Conservation (phyloP, 2,329 filamentous ascomycete genomes). For the Alternaria atra region DNA sequence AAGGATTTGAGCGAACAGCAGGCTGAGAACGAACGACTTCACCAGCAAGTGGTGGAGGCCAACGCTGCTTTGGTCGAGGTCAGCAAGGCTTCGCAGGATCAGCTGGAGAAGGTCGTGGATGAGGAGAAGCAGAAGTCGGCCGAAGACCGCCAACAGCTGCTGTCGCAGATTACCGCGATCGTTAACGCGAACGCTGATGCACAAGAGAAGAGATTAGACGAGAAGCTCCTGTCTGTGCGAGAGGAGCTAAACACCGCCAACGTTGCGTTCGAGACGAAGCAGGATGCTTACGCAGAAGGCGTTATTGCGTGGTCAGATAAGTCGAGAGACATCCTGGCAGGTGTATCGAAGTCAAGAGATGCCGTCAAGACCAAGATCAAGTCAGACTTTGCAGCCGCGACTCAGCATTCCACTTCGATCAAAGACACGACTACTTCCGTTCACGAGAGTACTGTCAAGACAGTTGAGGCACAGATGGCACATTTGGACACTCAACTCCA, state of each 20-base stretch:
- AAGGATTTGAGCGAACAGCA: constrained; percentile 79
- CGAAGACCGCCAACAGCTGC: constrained; percentile 75
- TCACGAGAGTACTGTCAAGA: constrained; percentile 87
- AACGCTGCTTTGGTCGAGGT: constrained; percentile 73
- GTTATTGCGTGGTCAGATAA: constrained; percentile 79
- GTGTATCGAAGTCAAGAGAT: constrained; percentile 77
- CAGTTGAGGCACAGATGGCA: constrained; percentile 87
- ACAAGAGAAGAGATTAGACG: constrained; percentile 75
- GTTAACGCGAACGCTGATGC: constrained; percentile 76
- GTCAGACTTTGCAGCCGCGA: constrained; percentile 83
- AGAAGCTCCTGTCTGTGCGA: constrained; percentile 69
- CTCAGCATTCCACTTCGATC: constrained; percentile 82
- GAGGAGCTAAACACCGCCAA: constrained; percentile 72
- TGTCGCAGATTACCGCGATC: constrained; percentile 79
- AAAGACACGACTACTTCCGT: constrained; percentile 85
- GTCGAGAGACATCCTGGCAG: constrained; percentile 73
- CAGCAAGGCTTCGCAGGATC: constrained; percentile 71
- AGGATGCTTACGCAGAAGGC: constrained; percentile 71
- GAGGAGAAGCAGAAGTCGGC: constrained; percentile 79
- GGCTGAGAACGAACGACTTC: constrained; percentile 75
- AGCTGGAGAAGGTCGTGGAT: constrained; percentile 73
- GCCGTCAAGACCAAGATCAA: constrained; percentile 82
- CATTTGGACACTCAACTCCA: constrained; percentile 90
- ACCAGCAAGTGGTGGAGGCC: constrained; percentile 75
- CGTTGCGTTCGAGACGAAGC: constrained; percentile 70